A percentile compares a stretch with the other conserved stretches of the same genome.
Evolutionary conservation across 2,329 filamentous ascomycete species (phyloP).

Genomic region (Cryphonectria carpinicola): DNA sequence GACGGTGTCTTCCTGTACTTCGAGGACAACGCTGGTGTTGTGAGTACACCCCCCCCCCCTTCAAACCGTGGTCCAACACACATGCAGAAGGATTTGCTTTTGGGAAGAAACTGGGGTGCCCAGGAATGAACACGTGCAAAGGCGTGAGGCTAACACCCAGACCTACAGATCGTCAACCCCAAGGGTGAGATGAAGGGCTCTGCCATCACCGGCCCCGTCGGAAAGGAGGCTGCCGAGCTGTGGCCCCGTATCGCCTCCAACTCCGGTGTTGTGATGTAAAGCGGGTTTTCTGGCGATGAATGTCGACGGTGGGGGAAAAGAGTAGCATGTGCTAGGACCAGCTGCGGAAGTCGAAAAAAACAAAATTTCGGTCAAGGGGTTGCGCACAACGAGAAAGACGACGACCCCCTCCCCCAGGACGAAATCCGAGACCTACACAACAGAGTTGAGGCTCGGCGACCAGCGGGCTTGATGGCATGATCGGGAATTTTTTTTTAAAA

Average conservation of each 20-base stretch:
- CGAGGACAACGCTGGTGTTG: conserved; percentile 99
- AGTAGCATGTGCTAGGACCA: conserved; percentile 28
- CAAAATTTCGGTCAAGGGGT: conserved; percentile 30
- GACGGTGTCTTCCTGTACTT: conserved; percentile 99
- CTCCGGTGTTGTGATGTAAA: conserved; percentile 99
- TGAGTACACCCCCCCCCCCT: conserved; percentile 55
- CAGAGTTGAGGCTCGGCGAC: conserved; percentile 36
- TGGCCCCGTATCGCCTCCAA: conserved; percentile 99
- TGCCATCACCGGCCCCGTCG: conserved; percentile 96
- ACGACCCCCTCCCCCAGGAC: conserved; percentile 18
- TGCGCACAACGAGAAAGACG: conserved; percentile 17
- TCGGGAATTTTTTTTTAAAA: conserved; percentile 11
- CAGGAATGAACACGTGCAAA: neutral
- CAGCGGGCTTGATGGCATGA: conserved; percentile 36
- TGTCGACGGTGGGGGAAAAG: conserved; percentile 16
- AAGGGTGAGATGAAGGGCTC: conserved; percentile 99
- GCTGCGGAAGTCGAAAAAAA: conserved; percentile 29
- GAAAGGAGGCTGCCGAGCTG: conserved; percentile 99
- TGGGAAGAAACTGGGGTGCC: too few species aligned
- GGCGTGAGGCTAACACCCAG: conserved; percentile 40
- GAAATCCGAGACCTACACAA: conserved; percentile 27
- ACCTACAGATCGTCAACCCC: conserved; percentile 90
- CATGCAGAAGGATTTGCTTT: too few species aligned
- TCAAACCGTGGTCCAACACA: neutral
- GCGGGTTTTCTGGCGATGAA: conserved; percentile 38